A percentile compares a stretch with the other conserved stretches of the same genome.
phyloP scores from a whole-genome alignment of 495 filamentous ascomycete genomes.

The Penicillium verhagenii region DNA sequence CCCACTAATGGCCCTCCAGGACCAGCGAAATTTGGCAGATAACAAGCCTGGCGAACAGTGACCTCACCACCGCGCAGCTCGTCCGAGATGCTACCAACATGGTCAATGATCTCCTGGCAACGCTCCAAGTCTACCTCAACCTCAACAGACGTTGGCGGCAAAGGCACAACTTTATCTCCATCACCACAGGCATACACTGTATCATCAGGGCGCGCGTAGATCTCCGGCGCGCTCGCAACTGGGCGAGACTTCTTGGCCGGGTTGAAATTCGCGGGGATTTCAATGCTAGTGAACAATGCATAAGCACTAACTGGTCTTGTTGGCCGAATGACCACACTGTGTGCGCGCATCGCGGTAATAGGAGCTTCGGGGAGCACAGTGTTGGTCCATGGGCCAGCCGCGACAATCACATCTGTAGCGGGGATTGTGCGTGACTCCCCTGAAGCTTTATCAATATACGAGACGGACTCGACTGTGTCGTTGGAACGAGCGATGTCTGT shows the following conservation, averaged over 20 bases:
- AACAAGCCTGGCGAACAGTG: conserved; percentile 85
- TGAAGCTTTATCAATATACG: conserved; percentile 68
- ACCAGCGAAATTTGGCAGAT: conserved; percentile 72
- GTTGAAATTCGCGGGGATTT: conserved; percentile 62
- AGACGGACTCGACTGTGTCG: conserved; percentile 61
- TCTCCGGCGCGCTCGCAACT: conserved; percentile 77
- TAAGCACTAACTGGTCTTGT: conserved; percentile 76
- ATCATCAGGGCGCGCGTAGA: conserved; percentile 84
- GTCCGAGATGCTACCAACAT: conserved; percentile 74
- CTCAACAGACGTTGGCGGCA: conserved; percentile 73
- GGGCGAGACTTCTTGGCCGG: conserved; percentile 49
- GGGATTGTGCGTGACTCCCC: conserved; percentile 57
- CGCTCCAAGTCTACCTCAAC: conserved; percentile 73
- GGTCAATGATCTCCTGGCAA: conserved; percentile 86
- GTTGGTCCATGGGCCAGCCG: conserved; percentile 89
- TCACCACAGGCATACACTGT: conserved; percentile 95
- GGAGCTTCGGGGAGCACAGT: conserved; percentile 71
- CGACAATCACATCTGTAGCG: conserved; percentile 78
- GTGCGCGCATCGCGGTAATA: conserved; percentile 79
- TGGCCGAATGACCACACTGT: conserved; percentile 82
- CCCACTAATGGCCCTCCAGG: conserved; percentile 77
- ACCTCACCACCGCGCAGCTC: conserved; percentile 74
- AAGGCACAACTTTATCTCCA: conserved; percentile 71
- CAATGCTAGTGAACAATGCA: conserved; percentile 87
- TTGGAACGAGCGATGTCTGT: conserved; percentile 58